Conservation (phyloP, 768 basidiomycete genomes). For the Atractiella rhizophila region DNA sequence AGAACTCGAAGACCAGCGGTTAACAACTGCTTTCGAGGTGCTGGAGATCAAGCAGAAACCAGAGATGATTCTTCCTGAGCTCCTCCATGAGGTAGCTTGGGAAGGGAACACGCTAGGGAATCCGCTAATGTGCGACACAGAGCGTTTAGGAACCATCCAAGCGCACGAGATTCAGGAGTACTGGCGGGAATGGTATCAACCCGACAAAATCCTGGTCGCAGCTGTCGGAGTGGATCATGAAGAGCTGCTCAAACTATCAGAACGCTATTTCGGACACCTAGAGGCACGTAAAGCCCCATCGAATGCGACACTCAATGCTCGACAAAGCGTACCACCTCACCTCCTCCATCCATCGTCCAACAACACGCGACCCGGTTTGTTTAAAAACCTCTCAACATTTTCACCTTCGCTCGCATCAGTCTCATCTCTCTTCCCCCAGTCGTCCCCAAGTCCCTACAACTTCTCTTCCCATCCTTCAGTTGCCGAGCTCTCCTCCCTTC, state of each 20-base stretch:
- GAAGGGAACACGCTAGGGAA: slow-evolving; percentile 57
- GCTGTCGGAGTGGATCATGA: slow-evolving; percentile 80
- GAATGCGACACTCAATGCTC: neutral
- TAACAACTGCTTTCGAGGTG: slow-evolving; percentile 71
- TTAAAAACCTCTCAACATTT: too few species aligned
- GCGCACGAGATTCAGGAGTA: slow-evolving; percentile 34
- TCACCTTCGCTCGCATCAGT: too few species aligned
- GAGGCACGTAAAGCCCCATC: slow-evolving; percentile 19
- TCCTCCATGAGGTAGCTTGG: slow-evolving; percentile 69
- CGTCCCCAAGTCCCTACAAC: slow-evolving; percentile 8
- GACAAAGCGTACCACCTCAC: slow-evolving; percentile 5
- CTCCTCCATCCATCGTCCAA: slow-evolving; percentile 14
- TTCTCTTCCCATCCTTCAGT: neutral
- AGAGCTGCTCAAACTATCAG: slow-evolving; percentile 56
- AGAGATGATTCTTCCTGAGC: slow-evolving; percentile 75
- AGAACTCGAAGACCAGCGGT: slow-evolving; percentile 58
- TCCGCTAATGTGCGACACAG: slow-evolving; percentile 61
- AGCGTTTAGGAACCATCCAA: slow-evolving; percentile 46
- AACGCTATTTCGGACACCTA: slow-evolving; percentile 55
- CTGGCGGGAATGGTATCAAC: slow-evolving; percentile 61
- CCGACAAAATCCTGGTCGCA: slow-evolving; percentile 84
- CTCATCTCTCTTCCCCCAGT: slow-evolving; percentile 15
- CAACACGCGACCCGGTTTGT: too few species aligned
- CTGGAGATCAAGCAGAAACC: slow-evolving; percentile 69
- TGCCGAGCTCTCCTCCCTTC: slow-evolving; percentile 18